Evolutionary conservation across 2,329 filamentous ascomycete genomes (phyloP), one percentile per base, ranked within the genome.

Genomic region (Sporothrix variecibatus): DNA sequence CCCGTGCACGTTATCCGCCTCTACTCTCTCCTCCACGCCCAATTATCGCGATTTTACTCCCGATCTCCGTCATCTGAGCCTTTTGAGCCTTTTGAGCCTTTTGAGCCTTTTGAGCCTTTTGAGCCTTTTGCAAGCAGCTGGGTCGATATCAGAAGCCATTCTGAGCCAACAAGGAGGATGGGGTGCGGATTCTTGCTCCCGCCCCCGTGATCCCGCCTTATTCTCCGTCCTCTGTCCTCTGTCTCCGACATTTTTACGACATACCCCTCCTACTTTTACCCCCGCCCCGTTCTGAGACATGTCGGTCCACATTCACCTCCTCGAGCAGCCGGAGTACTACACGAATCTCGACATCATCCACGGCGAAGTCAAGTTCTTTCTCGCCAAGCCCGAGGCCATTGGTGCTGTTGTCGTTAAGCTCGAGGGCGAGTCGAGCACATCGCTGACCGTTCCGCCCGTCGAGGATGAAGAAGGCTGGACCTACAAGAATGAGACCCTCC

Each of bases 381-480:
- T 91, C 76, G 90, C 87, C 71, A 92, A 91, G 76, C 84, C 92
- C 72, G 93, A 95, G 81, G 86, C 88, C 73, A 87, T 95, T 69
- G 89, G 89, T 68, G 92, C 90, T 71, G 91, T 96, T 76, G 86
- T 94, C 51, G 93, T 95, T 79, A 96, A 96, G 84, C 88, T 96
- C 43, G 93, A 96, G 80, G 93, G 93, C 77, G 93, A 96, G 83
- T 90, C 90, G 67, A 87, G 87, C 76, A 95, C 93, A 5, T 87
- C 91, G 60, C 83, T 94, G 20, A 81, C 84, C 82, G 80, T 88
- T 76, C 83, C 88, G 78, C 78, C 79, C 78, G 76, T 78, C 79
- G 76, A 84, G 81, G 81, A 85, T 80, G 69, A 64, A 12, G 72
- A 64, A 9, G 75, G 72, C 71, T 76, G 75, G 75, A 53, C 69